phyloP scores from a whole-genome alignment of 164 flowering plant species.

The Annona squamosa region DNA sequence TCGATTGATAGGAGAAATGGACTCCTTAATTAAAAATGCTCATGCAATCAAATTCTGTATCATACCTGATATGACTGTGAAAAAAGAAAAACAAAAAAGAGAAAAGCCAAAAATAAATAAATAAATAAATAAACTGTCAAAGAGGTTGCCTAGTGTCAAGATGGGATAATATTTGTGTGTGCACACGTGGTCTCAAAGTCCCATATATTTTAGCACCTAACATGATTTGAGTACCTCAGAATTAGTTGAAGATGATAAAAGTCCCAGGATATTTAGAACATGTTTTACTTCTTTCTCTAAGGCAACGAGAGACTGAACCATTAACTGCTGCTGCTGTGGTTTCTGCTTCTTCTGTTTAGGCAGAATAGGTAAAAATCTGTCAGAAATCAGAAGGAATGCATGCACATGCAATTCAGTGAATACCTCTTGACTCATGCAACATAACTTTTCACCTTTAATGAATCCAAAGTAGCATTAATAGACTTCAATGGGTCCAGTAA shows the following conservation, averaged over 20 bases:
- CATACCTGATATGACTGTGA: neutral
- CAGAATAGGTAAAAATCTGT: neutral
- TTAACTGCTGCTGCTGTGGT: conserved; percentile 50
- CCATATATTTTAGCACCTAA: neutral
- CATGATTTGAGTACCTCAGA: conserved; percentile 41
- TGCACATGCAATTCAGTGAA: neutral
- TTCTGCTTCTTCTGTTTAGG: neutral
- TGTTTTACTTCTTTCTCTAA: conserved; percentile 46
- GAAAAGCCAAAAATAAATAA: neutral
- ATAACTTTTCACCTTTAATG: conserved; percentile 38
- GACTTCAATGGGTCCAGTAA: conserved; percentile 46
- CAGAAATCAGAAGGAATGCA: neutral
- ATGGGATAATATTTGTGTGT: neutral
- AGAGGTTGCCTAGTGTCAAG: neutral
- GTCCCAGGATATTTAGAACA: conserved; percentile 52
- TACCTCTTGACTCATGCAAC: neutral
- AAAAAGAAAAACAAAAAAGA: neutral
- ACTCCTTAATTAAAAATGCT: neutral
- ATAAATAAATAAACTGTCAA: neutral
- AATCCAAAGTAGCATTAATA: conserved; percentile 43
- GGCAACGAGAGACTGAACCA: conserved; percentile 45
- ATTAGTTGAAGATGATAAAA: conserved; percentile 38
- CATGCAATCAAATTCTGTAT: neutral
- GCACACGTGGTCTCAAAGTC: neutral
- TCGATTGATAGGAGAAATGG: neutral